A percentile compares a stretch with the other conserved stretches of the same genome.
These are phyloP conservation scores for Talaromyces sp. DNA, from an alignment of 2,329 filamentous ascomycete genomes.

Conservation along the genomic window DNA sequence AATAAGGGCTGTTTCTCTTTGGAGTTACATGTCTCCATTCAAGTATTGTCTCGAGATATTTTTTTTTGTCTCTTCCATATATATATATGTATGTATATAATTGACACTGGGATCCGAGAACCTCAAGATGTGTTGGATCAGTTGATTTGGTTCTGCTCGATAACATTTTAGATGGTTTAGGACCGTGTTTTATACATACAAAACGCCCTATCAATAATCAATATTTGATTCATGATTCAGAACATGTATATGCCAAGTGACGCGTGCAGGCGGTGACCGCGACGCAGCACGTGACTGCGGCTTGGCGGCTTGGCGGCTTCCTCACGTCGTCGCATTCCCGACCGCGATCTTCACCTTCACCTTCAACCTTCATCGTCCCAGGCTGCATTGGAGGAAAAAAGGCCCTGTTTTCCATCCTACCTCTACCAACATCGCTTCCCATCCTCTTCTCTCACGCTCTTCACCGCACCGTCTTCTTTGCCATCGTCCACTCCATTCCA, in stretches of 20 bases:
- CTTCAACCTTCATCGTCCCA: neutral
- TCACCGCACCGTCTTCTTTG: constrained; percentile 8
- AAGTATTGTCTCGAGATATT: no score
- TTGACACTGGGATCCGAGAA: neutral
- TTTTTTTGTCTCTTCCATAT: neutral
- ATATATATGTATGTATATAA: neutral
- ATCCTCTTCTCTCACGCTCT: constrained; percentile 13
- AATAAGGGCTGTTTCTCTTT: no score
- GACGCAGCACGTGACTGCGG: neutral
- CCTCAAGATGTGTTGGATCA: neutral
- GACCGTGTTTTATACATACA: no score
- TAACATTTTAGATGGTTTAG: no score
- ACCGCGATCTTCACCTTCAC: neutral
- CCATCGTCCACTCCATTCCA: constrained; percentile 1
- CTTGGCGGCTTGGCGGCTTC: neutral
- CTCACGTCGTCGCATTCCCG: neutral
- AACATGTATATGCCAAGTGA: neutral
- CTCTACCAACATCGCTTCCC: constrained; percentile 20
- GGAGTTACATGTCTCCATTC: no score
- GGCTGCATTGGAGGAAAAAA: constrained; percentile 11
- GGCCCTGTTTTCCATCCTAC: constrained; percentile 13
- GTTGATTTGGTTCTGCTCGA: neutral
- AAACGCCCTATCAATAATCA: neutral
- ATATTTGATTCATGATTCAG: neutral
- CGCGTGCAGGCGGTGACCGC: constrained; percentile 5